These are phyloP conservation scores for Abrus precatorius DNA, from an alignment of 306 rosid species.

Conservation along the genomic window DNA sequence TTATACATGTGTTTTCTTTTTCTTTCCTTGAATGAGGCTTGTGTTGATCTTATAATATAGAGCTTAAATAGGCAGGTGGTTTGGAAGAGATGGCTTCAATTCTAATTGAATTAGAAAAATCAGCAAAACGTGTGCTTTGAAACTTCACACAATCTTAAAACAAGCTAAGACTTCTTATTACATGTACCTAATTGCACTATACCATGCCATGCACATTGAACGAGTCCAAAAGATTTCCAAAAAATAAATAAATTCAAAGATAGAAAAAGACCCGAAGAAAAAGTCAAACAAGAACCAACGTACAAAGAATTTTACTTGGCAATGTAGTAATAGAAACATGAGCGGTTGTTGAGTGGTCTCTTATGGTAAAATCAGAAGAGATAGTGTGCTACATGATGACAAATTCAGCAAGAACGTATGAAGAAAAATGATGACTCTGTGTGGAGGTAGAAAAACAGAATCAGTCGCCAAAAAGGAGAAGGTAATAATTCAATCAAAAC, in stretches of 20 bases:
- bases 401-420: neutral
- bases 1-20: neutral
- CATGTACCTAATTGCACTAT: neutral
- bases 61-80: neutral
- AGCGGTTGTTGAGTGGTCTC: too few relatives aligned
- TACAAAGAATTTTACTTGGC: too few relatives aligned
- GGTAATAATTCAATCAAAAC: neutral
- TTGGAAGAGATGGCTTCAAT: neutral
- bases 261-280: neutral
- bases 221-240: neutral
- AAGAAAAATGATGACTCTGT: neutral
- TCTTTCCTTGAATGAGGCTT: neutral
- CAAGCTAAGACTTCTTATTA: neutral
- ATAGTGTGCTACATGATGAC: neutral
- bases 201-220: constrained; percentile 10
- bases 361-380: too few relatives aligned
- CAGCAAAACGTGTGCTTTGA: neutral
- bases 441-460: neutral
- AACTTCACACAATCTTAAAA: neutral
- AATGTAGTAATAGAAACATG: too few relatives aligned
- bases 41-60: neutral
- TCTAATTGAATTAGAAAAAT: neutral
- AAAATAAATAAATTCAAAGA: neutral
- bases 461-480: neutral
- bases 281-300: neutral